phyloP scores from a whole-genome alignment of 1,139 yeast species.

The Nematodospora anomalae region DNA sequence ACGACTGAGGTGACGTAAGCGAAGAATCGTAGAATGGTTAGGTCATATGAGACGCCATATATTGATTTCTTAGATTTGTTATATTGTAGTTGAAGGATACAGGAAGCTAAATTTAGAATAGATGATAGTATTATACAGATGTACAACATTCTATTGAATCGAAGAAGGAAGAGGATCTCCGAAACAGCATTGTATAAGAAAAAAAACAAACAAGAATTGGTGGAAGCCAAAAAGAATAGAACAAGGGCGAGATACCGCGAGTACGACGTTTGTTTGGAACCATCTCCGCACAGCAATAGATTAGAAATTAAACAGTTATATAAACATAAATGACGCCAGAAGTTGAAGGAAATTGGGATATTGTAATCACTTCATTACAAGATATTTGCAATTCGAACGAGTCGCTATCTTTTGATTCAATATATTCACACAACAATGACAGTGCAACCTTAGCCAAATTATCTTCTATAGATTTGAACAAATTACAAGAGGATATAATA shows the following conservation, averaged over 20 bases:
- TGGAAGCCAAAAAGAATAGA: no score
- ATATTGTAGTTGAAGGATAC: conserved; percentile 18
- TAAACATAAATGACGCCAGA: conserved; percentile 25
- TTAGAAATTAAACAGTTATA: no score
- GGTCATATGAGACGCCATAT: conserved; percentile 32
- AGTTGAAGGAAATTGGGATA: conserved; percentile 66
- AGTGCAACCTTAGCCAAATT: conserved; percentile 15
- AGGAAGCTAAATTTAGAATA: neutral
- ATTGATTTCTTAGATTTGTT: conserved; percentile 24
- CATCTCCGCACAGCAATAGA: no score
- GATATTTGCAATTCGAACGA: conserved; percentile 66
- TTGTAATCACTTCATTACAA: conserved; percentile 62
- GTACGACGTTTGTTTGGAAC: no score
- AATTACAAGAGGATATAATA: conserved; percentile 39
- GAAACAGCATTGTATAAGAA: no score
- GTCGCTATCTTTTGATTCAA: conserved; percentile 50
- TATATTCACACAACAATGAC: conserved; percentile 27
- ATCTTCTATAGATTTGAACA: conserved; percentile 34
- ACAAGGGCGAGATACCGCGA: no score
- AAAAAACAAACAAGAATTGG: no score
- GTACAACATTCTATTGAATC: no score
- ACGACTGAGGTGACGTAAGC: conserved; percentile 15
- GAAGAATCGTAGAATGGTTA: conserved; percentile 17
- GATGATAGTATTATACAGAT: no score
- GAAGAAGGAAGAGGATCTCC: no score